phyloP scores from a whole-genome alignment of 176 grass and related monocot species.

The Phyllostachys edulis region DNA sequence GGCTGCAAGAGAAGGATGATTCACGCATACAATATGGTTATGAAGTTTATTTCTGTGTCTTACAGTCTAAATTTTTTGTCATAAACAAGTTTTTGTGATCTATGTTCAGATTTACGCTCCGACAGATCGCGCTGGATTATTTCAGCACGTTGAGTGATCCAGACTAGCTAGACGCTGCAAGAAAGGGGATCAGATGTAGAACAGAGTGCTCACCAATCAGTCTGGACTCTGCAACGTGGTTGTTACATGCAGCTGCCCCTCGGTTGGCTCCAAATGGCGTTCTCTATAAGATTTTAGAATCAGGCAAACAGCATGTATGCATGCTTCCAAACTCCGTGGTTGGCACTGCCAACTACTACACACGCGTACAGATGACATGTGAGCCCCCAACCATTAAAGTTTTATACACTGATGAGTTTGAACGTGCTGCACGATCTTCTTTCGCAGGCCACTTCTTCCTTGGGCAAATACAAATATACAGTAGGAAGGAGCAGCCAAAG shows the following conservation, averaged over 20 bases:
- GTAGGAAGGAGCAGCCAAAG: neutral
- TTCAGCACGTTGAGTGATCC: neutral
- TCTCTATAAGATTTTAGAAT: neutral
- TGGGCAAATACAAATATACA: neutral
- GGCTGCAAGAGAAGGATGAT: neutral
- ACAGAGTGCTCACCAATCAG: neutral
- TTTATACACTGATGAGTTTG: neutral
- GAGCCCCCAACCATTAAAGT: neutral
- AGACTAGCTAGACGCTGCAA: neutral
- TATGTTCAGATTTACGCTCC: neutral
- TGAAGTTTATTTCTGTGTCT: neutral
- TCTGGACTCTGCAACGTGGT: neutral
- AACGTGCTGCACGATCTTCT: neutral
- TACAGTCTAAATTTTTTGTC: neutral
- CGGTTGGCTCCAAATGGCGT: neutral
- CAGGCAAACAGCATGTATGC: neutral
- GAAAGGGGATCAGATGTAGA: neutral
- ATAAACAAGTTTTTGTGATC: neutral
- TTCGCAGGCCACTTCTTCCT: neutral
- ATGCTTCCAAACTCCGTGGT: neutral
- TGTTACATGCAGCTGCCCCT: neutral
- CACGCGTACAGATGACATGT: slow-evolving; percentile 8
- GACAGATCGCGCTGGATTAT: neutral
- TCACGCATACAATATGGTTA: neutral
- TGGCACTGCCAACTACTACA: neutral